A percentile compares a stretch with the other conserved stretches of the same genome.
These are phyloP conservation scores for Neofusicoccum ribis DNA, from an alignment of 2,329 filamentous ascomycete genomes.

Conservation along the genomic window DNA sequence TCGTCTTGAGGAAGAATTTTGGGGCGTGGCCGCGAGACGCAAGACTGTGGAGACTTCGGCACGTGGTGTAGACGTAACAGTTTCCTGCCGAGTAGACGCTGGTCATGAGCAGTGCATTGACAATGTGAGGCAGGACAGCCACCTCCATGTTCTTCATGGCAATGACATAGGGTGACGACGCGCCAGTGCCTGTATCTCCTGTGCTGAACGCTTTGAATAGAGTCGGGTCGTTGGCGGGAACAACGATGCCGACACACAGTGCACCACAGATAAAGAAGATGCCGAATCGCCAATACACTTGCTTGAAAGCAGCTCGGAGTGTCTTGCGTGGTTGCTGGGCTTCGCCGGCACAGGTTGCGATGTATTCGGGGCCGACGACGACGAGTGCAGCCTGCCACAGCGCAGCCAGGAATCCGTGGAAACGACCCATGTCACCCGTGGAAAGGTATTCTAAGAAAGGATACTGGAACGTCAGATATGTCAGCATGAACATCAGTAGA, in stretches of 20 bases:
- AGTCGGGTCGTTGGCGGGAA: conserved; percentile 61
- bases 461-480: conserved; percentile 29
- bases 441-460: conserved; percentile 65
- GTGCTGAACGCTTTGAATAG: conserved; percentile 45
- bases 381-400: conserved; percentile 67
- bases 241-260: conserved; percentile 71
- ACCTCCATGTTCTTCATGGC: conserved; percentile 47
- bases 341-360: conserved; percentile 75
- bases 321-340: conserved; percentile 69
- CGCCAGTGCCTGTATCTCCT: background rate
- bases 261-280: conserved; percentile 61
- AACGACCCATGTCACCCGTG: conserved; percentile 58
- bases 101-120: conserved; percentile 76
- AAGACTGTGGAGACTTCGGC: conserved; percentile 48
- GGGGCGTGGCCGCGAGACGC: conserved; percentile 56
- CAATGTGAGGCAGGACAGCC: conserved; percentile 55
- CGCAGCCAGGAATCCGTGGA: conserved; percentile 69
- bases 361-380: conserved; percentile 72
- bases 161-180: conserved; percentile 59
- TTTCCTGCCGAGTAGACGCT: conserved; percentile 72
- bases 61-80: conserved; percentile 30
- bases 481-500: background rate
- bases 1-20: conserved; percentile 59
- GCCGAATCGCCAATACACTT: conserved; percentile 74
- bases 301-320: conserved; percentile 71